Conservation (phyloP, 331 rosid genomes). For the Rhamnella rubrinervis region DNA sequence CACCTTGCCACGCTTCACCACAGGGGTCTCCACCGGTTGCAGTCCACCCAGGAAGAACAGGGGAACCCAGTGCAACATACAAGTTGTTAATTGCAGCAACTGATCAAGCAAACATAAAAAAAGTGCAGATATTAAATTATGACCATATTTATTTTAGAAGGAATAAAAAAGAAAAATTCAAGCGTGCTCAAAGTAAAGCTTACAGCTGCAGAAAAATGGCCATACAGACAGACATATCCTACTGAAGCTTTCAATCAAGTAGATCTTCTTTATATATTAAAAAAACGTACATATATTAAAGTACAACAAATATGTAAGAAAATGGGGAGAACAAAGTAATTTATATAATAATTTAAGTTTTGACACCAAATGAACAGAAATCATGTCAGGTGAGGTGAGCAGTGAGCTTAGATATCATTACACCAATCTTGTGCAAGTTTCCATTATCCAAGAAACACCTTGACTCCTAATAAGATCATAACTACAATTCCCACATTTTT, state of each 20-base stretch:
- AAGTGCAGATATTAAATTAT: not conserved
- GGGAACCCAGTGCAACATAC: constrained; percentile 65
- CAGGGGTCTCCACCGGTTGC: constrained; percentile 85
- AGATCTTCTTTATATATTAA: not conserved
- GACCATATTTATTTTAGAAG: not conserved
- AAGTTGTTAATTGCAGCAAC: constrained; percentile 77
- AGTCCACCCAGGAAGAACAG: constrained; percentile 85
- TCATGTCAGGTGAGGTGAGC: too few species aligned
- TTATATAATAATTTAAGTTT: too few species aligned
- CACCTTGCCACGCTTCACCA: constrained; percentile 90
- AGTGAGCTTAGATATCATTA: too few species aligned
- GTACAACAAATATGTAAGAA: not conserved
- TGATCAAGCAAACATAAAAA: constrained; percentile 31
- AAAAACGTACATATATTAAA: not conserved
- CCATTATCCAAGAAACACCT: too few species aligned
- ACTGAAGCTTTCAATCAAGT: not conserved
- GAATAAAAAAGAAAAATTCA: not conserved
- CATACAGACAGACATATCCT: not conserved
- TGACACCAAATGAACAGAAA: too few species aligned
- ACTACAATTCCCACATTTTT: not conserved
- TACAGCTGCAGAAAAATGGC: not conserved
- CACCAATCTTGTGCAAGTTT: too few species aligned
- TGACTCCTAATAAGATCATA: too few species aligned
- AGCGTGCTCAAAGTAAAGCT: not conserved
- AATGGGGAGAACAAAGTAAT: not conserved